Evolutionary conservation across 768 basidiomycete genomes (phyloP).

Genomic region (Sistotremastrum niveocremeum): DNA sequence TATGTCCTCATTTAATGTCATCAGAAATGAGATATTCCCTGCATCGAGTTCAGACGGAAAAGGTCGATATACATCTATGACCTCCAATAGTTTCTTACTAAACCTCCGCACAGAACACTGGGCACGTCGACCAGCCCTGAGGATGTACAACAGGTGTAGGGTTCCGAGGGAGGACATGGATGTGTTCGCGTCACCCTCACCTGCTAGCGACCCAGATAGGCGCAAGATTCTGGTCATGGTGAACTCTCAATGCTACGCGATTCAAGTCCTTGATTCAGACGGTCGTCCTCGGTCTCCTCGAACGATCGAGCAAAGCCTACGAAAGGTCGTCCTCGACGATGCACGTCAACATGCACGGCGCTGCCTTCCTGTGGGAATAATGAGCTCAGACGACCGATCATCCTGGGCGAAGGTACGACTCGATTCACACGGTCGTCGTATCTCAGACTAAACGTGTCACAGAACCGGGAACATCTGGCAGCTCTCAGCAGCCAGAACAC

Average conservation of each 20-base stretch:
- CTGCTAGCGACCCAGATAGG: conserved; percentile 31
- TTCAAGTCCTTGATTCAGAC: conserved; percentile 45
- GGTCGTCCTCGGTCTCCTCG: conserved; percentile 20
- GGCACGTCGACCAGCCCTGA: conserved; percentile 42
- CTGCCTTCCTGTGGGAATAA: conserved; percentile 48
- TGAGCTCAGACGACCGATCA: conserved; percentile 61
- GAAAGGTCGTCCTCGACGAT: conserved; percentile 43
- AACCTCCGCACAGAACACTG: conserved; percentile 35
- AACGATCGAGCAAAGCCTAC: conserved; percentile 33
- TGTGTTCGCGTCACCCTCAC: conserved; percentile 35
- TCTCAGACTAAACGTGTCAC: too few relatives aligned
- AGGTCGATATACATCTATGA: not conserved
- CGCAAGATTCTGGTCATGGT: conserved; percentile 55
- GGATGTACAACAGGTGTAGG: conserved; percentile 67
- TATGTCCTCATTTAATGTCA: too few relatives aligned
- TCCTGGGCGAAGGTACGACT: not conserved
- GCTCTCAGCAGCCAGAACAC: conserved; percentile 54
- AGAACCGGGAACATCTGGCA: conserved; percentile 38
- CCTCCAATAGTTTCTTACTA: not conserved
- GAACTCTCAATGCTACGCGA: conserved; percentile 66
- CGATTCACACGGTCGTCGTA: not conserved
- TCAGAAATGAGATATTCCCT: too few relatives aligned
- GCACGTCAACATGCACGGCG: conserved; percentile 26
- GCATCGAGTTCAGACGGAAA: too few relatives aligned
- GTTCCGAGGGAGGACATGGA: conserved; percentile 61